Evolutionary conservation across 2,329 filamentous ascomycete species (phyloP).

Genomic region (Orbilia ellipsospora): DNA sequence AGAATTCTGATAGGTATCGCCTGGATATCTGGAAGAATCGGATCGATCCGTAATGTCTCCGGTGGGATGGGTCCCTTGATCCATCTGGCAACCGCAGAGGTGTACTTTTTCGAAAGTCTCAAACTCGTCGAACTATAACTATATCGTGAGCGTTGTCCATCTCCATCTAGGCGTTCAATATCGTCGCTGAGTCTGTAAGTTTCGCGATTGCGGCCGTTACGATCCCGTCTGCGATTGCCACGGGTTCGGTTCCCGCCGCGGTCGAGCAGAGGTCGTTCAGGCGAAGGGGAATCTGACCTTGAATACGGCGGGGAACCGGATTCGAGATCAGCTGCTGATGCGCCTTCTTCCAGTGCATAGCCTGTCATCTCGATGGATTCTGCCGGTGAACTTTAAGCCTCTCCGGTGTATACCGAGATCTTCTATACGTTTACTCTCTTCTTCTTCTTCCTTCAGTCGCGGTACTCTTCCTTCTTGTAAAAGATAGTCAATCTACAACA

Average conservation of each 20-base stretch:
- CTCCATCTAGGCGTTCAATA: slow-evolving; percentile 51
- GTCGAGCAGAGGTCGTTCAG: slow-evolving; percentile 50
- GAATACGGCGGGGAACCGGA: slow-evolving; percentile 54
- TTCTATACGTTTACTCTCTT: slow-evolving; percentile 13
- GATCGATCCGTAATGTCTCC: slow-evolving; percentile 67
- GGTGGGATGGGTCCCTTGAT: slow-evolving; percentile 69
- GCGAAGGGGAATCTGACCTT: slow-evolving; percentile 56
- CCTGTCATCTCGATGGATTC: slow-evolving; percentile 55
- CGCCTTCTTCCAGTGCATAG: slow-evolving; percentile 47
- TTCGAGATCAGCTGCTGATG: slow-evolving; percentile 56
- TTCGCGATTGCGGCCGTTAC: slow-evolving; percentile 22
- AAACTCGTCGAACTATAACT: slow-evolving; percentile 46
- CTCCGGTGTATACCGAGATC: slow-evolving; percentile 13
- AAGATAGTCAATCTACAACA: slow-evolving; percentile 4
- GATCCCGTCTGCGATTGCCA: slow-evolving; percentile 30
- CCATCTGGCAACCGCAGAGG: slow-evolving; percentile 40
- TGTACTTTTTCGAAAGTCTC: slow-evolving; percentile 41
- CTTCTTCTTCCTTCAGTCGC: neutral
- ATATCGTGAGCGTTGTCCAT: slow-evolving; percentile 45
- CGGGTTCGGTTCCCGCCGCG: slow-evolving; percentile 9
- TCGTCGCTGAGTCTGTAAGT: slow-evolving; percentile 39
- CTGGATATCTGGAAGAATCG: slow-evolving; percentile 75
- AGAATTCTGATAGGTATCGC: slow-evolving; percentile 73
- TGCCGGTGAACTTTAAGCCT: slow-evolving; percentile 31
- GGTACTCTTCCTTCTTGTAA: slow-evolving; percentile 13